A percentile compares a stretch with the other conserved stretches of the same genome.
Evolutionary conservation across 257 asterid species (phyloP).

Genomic region (Euphrasia confusa): DNA sequence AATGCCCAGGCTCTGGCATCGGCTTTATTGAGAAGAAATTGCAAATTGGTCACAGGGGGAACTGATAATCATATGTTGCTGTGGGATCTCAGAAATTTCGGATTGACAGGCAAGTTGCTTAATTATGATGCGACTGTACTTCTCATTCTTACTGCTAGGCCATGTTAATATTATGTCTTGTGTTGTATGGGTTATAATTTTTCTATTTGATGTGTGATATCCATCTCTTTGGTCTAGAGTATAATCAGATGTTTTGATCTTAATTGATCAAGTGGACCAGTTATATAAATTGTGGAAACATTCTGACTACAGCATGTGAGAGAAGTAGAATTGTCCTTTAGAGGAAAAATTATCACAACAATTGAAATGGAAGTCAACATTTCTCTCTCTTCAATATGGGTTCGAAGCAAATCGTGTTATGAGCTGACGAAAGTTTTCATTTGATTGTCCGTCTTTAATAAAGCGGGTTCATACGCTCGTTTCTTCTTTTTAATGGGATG

Average conservation of each 20-base stretch:
- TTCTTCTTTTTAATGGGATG: neutral
- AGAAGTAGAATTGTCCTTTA: neutral
- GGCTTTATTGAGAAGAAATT: conserved; percentile 57
- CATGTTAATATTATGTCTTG: neutral
- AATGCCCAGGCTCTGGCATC: conserved; percentile 74
- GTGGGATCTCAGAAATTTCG: conserved; percentile 83
- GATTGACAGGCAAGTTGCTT: conserved; percentile 58
- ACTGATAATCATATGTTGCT: conserved; percentile 78
- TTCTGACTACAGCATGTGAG: neutral
- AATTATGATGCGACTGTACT: neutral
- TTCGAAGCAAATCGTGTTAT: neutral
- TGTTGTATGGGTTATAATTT: neutral
- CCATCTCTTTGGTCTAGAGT: neutral
- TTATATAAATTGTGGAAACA: neutral
- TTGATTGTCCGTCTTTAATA: neutral
- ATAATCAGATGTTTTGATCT: conserved; percentile 4
- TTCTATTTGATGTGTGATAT: neutral
- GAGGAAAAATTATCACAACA: neutral
- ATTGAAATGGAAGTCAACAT: neutral
- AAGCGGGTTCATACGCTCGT: neutral
- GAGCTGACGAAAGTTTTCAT: neutral
- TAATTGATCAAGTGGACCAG: conserved; percentile 1
- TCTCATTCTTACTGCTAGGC: neutral
- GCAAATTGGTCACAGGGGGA: conserved; percentile 80
- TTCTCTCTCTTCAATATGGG: neutral